Base-by-base conservation (phyloP, 164 flowering plant genomes). In the Kingdonia uniflora region DNA sequence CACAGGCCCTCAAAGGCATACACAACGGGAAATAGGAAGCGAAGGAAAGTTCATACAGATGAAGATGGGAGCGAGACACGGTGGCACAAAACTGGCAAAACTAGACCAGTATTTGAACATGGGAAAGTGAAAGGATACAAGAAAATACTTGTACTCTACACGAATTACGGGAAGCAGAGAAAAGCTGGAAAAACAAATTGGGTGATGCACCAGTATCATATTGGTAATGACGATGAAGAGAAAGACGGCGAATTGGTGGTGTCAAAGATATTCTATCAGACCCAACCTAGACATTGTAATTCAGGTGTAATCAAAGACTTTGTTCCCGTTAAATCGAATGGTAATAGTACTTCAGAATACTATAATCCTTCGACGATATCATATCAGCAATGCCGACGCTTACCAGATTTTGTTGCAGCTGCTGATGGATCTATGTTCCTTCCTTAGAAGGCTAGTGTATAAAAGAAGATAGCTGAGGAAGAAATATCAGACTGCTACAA, bases 81-180 rank as follows among this genome's bases (percentile, higher is more conserved):
- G 35, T 91, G 98, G 98, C 98, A 91, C 61, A 91, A 91, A 64
- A 91, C 98, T 13, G 98, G 98, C 55, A 87, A 87, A 56, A 91
- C 98, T 0, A 70, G 95, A 55, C 82, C 98, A 5, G 81, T 91
- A 13, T 48, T 70, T 3, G 60, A 52, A 2, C 58, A 51, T 21
- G 86, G 90, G 10, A 55, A 24, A 39, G 57, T 73, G 17, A 83
- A 77, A 48, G 98, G 98, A 4, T 82, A 74, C 78, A 91, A 91
- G 67, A 90, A 90, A 66, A 90, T 90, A 33, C 72, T 90, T 6
- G 97, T 90, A 24, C 86, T 90, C 16, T 91, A 91, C 78, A 80
- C 92, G 50, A 91, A 91, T 69, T 91, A 87, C 52, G 96, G 98
- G 1, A 68, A 89, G 63, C 85, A 80, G 61, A 70, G 76, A 29